phyloP scores from a whole-genome alignment of 129 eudicot genomes.

The Smallanthus sonchifolius region DNA sequence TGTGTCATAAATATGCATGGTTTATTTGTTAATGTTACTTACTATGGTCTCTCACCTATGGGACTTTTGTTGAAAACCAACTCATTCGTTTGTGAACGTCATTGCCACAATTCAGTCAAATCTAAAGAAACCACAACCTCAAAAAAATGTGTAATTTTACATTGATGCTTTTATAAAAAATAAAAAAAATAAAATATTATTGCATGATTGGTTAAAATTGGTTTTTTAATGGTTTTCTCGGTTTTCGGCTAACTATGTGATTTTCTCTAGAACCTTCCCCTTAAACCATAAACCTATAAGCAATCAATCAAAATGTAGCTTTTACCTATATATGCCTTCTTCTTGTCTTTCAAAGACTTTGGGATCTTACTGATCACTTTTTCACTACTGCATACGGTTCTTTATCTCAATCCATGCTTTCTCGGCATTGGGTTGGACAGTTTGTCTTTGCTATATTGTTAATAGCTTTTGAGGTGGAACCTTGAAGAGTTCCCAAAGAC shows the following conservation, averaged over 20 bases:
- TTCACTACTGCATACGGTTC: slow-evolving; percentile 57
- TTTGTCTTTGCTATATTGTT: not conserved
- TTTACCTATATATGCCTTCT: not conserved
- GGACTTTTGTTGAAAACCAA: not conserved
- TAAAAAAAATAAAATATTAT: too few relatives aligned
- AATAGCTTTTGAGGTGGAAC: not conserved
- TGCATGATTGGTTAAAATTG: too few relatives aligned
- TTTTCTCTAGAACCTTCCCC: too few relatives aligned
- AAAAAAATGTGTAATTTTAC: too few relatives aligned
- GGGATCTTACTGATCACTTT: slow-evolving; percentile 70
- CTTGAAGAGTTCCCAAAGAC: not conserved
- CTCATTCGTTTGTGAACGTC: not conserved
- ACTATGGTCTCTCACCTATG: not conserved
- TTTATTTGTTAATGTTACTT: not conserved
- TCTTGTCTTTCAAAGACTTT: slow-evolving; percentile 24
- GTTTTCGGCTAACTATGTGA: too few relatives aligned
- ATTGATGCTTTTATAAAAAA: too few relatives aligned
- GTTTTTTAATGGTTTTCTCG: too few relatives aligned
- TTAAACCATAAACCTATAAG: not conserved
- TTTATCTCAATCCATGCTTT: not conserved
- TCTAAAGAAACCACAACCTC: not conserved
- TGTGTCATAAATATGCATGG: slow-evolving; percentile 13
- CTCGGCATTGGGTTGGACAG: slow-evolving; percentile 16
- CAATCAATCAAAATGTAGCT: not conserved
- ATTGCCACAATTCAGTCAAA: not conserved